These are phyloP conservation scores for Diaporthe eres DNA, from an alignment of 2,329 filamentous ascomycete genomes.

Conservation along the genomic window DNA sequence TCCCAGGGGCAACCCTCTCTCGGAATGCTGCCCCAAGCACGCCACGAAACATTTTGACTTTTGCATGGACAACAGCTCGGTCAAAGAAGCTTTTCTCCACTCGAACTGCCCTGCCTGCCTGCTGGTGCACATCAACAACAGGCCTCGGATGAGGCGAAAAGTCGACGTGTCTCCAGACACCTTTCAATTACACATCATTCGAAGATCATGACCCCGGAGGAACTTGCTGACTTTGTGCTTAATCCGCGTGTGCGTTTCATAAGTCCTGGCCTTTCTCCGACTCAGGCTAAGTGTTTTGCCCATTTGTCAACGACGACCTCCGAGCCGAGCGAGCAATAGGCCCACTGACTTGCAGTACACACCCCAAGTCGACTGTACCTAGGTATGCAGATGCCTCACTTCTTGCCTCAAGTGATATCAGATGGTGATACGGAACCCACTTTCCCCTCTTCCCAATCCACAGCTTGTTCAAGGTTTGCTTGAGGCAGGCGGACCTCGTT, in stretches of 20 bases:
- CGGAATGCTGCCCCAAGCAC: conserved; percentile 19
- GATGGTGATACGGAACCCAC: neutral
- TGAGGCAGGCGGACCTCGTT: neutral
- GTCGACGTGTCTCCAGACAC: conserved; percentile 34
- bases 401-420: conserved; percentile 14
- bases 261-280: conserved; percentile 7
- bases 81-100: conserved; percentile 35
- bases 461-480: neutral
- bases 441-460: neutral
- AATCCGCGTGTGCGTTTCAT: conserved; percentile 24
- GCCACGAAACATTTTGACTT: conserved; percentile 37
- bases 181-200: neutral
- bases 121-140: neutral
- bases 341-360: neutral
- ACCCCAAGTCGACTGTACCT: neutral
- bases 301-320: conserved; percentile 33
- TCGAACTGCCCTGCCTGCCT: neutral
- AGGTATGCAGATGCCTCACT: neutral
- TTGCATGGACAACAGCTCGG: conserved; percentile 22
- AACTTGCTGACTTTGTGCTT: conserved; percentile 20
- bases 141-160: conserved; percentile 32
- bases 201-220: conserved; percentile 16
- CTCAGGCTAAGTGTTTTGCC: conserved; percentile 13
- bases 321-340: conserved; percentile 1
- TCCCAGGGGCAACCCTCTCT: conserved; percentile 39